Base-by-base conservation (phyloP, 1,139 yeast species). In the Hansenula sp. region DNA sequence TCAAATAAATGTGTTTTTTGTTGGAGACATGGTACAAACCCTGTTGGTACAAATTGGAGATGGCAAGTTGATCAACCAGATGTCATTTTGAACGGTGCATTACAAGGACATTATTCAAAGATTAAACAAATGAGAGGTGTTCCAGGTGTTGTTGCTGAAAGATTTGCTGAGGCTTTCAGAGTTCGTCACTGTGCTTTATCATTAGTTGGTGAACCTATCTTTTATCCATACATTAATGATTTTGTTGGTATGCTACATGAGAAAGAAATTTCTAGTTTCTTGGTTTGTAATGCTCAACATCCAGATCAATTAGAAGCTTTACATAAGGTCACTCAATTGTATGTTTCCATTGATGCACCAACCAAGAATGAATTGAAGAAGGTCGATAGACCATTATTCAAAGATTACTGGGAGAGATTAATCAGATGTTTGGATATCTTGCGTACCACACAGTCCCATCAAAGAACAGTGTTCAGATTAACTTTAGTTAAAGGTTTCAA, bases 11-110 rank as follows among this genome's bases (percentile, higher is more conserved):
- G 98, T 73, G 97, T 90, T 3, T 90, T 90, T 61, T 90, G 98
- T 67, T 90, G 98, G 98, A 77, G 98, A 61, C 97, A 91, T 61
- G 97, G 97, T 40, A 90, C 97, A 4, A 91, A 90, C 58, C 98
- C 98, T 0, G 97, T 91, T 1, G 96, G 96, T 25, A 90, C 95
- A 38, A 84, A 84, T 55, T 90, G 97, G 97, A 74, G 97, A 59
- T 90, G 97, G 97, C 93, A 88, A 58, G 85, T 89, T 24, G 96
- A 90, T 63, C 82, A 85, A 19, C 96, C 97, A 0, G 93, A 87
- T 56, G 81, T 73, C 49, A 88, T 90, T 42, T 63, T 90, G 50
- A 79, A 84, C 43, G 96, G 96, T 30, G 97, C 96, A 1, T 67
- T 90, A 42, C 81, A 77, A 53, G 96, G 96, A 4, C 97, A 90